phyloP scores from a whole-genome alignment of 768 basidiomycete genomes.

The Lactifluus volemus region DNA sequence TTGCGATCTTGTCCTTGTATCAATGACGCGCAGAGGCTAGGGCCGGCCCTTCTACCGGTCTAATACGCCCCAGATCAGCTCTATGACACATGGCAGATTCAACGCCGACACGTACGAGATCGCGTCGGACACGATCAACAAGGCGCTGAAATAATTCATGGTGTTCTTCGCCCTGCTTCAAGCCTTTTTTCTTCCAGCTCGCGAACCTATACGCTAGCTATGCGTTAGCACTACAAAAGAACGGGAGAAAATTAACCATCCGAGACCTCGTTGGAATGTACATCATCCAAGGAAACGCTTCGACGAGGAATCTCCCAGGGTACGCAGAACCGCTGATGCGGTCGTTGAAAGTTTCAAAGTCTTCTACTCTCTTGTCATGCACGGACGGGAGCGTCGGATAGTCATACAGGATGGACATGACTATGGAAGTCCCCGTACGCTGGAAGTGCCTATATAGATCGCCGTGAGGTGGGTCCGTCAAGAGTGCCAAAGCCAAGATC shows the following conservation, averaged over 20 bases:
- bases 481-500: constrained; percentile 23
- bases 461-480: constrained; percentile 20
- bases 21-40: constrained; percentile 5
- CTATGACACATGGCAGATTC: neutral
- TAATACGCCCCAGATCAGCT: neutral
- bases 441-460: constrained; percentile 25
- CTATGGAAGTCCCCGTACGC: constrained; percentile 22
- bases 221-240: neutral
- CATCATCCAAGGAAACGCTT: constrained; percentile 10
- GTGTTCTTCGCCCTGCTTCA: neutral
- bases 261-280: constrained; percentile 4
- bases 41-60: neutral
- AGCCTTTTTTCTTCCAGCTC: constrained; percentile 7
- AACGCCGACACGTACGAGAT: neutral
- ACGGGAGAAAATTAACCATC: neutral
- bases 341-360: neutral
- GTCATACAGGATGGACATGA: constrained; percentile 24
- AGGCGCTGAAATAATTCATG: neutral
- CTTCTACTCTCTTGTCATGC: neutral
- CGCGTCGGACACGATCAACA: constrained; percentile 1
- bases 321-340: neutral
- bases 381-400: constrained; percentile 1
- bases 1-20: neutral
- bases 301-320: neutral
- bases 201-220: neutral